Conservation (phyloP, 2,329 filamentous ascomycete genomes). For the Cytospora leucostoma region DNA sequence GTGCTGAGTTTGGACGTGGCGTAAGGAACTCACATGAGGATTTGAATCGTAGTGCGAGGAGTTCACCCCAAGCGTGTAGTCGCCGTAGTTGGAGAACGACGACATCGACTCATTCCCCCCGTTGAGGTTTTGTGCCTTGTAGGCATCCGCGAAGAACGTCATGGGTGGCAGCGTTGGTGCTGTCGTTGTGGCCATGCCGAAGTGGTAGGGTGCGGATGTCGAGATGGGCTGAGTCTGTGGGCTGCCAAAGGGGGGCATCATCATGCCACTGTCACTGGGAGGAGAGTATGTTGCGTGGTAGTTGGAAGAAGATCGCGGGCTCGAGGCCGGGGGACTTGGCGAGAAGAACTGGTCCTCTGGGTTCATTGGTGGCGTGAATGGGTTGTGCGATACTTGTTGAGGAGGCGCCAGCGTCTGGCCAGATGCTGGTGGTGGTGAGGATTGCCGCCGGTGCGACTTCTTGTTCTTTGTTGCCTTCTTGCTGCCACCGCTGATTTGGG, state of each 20-base stretch:
- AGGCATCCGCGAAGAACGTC: constrained; percentile 62
- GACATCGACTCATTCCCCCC: constrained; percentile 62
- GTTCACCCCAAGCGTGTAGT: constrained; percentile 62
- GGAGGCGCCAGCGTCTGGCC: constrained; percentile 39
- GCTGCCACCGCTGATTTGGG: constrained; percentile 41
- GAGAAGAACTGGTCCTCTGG: constrained; percentile 68
- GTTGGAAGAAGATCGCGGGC: constrained; percentile 67
- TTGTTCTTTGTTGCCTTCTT: constrained; percentile 48
- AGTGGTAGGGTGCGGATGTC: constrained; percentile 56
- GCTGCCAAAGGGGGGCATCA: constrained; percentile 60
- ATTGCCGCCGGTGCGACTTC: constrained; percentile 32
- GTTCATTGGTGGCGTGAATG: constrained; percentile 64
- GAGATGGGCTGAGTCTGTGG: constrained; percentile 53
- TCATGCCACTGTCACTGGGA: constrained; percentile 57
- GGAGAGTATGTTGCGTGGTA: constrained; percentile 66
- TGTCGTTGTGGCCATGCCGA: constrained; percentile 57
- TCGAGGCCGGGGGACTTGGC: constrained; percentile 26
- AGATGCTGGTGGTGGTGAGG: constrained; percentile 31
- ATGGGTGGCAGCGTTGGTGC: constrained; percentile 65
- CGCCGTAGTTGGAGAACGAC: constrained; percentile 65
- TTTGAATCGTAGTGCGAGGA: constrained; percentile 66
- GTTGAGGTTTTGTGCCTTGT: constrained; percentile 65
- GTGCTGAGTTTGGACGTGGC: constrained; percentile 41
- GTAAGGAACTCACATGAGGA: constrained; percentile 72
- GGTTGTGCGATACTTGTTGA: constrained; percentile 46